Percentiles rank a stretch among this genome's conserved stretches.
Evolutionary conservation across 305 asterid species (phyloP).

Genomic region (Solanum hybrid): DNA sequence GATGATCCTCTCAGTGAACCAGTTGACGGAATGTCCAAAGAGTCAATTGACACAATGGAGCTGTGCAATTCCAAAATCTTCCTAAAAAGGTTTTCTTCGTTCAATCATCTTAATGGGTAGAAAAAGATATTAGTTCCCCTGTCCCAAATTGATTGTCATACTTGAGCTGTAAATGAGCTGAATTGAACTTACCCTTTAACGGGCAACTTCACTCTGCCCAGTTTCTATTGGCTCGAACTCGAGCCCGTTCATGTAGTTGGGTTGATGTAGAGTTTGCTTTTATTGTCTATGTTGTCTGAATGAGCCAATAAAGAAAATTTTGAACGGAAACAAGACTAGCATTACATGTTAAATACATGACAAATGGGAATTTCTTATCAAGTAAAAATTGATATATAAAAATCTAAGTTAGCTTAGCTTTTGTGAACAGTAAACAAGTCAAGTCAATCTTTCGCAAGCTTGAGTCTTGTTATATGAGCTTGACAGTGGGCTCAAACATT

Average conservation of each 20-base stretch:
- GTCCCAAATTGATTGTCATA: background rate
- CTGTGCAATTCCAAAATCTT: conserved; percentile 40
- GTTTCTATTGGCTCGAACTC: background rate
- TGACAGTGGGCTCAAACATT: background rate
- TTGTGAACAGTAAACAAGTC: background rate
- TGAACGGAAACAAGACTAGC: background rate
- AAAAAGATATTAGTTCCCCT: background rate
- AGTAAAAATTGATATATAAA: background rate
- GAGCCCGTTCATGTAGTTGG: background rate
- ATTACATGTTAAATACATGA: background rate
- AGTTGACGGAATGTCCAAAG: conserved; percentile 34
- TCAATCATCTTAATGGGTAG: conserved; percentile 6
- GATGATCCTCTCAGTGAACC: conserved; percentile 24
- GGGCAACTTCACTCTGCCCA: background rate
- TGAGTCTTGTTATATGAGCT: background rate
- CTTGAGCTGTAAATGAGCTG: background rate
- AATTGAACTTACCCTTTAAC: background rate
- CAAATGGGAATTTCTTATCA: background rate
- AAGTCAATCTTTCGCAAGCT: background rate
- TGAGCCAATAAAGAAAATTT: background rate
- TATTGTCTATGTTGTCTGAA: background rate
- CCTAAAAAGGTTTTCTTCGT: conserved; percentile 61
- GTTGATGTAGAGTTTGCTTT: background rate
- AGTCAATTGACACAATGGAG: conserved; percentile 37
- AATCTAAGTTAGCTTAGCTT: background rate